Evolutionary conservation across 2,329 filamentous ascomycete genomes (phyloP).

Genomic region (Pyrenophora teres): DNA sequence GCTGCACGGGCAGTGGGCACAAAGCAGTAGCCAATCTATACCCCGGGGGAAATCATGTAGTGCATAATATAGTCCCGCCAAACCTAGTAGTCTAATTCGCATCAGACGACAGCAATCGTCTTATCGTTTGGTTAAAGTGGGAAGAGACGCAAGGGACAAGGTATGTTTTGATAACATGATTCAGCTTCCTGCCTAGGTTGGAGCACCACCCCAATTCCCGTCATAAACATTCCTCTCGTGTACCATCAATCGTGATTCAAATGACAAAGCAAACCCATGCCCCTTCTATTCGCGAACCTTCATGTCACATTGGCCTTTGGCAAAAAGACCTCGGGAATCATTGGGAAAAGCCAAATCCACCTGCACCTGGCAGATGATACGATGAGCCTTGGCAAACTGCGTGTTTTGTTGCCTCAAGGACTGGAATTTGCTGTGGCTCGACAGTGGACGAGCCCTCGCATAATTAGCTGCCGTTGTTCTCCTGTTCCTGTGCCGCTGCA

Average conservation of each 20-base stretch:
- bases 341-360: conserved; percentile 19
- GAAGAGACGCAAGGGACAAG: conserved; percentile 8
- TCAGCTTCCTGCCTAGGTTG: conserved; percentile 21
- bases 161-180: conserved; percentile 13
- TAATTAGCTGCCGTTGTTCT: conserved; percentile 43
- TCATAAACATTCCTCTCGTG: conserved; percentile 14
- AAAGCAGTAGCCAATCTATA: not conserved
- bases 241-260: conserved; percentile 20
- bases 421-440: conserved; percentile 17
- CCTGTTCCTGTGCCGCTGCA: conserved; percentile 54
- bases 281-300: conserved; percentile 23
- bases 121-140: not conserved
- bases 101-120: not conserved
- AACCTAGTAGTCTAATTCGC: too few species aligned
- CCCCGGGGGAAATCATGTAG: not conserved
- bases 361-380: conserved; percentile 20
- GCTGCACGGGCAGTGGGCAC: too few species aligned
- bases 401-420: conserved; percentile 15
- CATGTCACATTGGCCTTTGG: conserved; percentile 15
- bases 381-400: conserved; percentile 17
- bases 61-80: too few species aligned
- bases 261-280: conserved; percentile 16
- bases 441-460: conserved; percentile 3
- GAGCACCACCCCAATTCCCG: conserved; percentile 5
- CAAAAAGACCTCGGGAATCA: conserved; percentile 24